These are phyloP conservation scores for Aspergillus brasiliensis DNA, from an alignment of 2,329 filamentous ascomycete species.

Conservation along the genomic window DNA sequence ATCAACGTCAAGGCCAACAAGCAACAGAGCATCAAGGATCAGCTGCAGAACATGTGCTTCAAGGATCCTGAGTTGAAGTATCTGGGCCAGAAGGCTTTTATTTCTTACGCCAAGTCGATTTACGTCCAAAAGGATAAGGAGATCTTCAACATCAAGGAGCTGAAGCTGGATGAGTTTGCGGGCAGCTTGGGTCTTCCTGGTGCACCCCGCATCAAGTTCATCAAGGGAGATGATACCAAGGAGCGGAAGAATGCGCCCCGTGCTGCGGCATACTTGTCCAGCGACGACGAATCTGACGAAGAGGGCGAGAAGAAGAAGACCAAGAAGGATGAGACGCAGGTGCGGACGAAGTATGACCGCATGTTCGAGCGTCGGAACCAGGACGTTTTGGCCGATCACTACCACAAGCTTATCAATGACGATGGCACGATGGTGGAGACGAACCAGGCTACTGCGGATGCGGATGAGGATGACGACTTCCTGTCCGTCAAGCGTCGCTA, in stretches of 20 bases:
- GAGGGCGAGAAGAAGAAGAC: slow-evolving; percentile 51
- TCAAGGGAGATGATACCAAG: slow-evolving; percentile 86
- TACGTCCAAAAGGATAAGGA: slow-evolving; percentile 90
- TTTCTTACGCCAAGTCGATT: slow-evolving; percentile 82
- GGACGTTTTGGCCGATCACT: slow-evolving; percentile 91
- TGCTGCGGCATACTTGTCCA: slow-evolving; percentile 62
- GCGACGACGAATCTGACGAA: slow-evolving; percentile 56
- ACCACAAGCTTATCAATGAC: slow-evolving; percentile 77
- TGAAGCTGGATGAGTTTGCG: slow-evolving; percentile 85
- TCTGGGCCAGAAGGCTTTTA: slow-evolving; percentile 91
- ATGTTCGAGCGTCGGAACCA: slow-evolving; percentile 99
- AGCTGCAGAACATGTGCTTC: slow-evolving; percentile 93
- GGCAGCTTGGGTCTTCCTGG: slow-evolving; percentile 85
- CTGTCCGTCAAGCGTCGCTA: slow-evolving; percentile 87
- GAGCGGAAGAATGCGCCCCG: slow-evolving; percentile 83
- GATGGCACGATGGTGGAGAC: slow-evolving; percentile 50
- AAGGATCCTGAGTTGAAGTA: slow-evolving; percentile 93
- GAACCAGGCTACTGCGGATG: slow-evolving; percentile 52
- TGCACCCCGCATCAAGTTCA: slow-evolving; percentile 88
- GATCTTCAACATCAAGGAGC: slow-evolving; percentile 78
- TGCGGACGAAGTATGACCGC: slow-evolving; percentile 92
- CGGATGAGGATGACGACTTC: slow-evolving; percentile 77
- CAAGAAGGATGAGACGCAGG: slow-evolving; percentile 61
- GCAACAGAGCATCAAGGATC: slow-evolving; percentile 79
- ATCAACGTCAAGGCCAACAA: slow-evolving; percentile 90